Conservation (phyloP, 2,329 filamentous ascomycete species). For the Penicillium hesseltinei region DNA sequence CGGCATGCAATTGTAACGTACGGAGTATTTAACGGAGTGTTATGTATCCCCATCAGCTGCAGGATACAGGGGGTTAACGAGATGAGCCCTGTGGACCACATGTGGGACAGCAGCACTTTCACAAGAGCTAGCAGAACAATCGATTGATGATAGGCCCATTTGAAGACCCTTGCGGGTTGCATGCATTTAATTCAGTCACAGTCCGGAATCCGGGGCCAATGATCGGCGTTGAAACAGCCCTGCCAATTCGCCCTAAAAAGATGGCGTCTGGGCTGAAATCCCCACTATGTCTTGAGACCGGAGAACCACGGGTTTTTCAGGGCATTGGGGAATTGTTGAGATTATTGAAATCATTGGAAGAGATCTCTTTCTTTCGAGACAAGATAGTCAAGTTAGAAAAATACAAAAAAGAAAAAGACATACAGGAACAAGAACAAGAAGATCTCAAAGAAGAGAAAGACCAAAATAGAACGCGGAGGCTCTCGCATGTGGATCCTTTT, state of each 20-base stretch:
- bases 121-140: background rate
- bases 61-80: background rate
- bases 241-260: background rate
- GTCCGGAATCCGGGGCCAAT: background rate
- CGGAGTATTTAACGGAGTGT: background rate
- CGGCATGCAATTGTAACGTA: background rate
- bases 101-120: background rate
- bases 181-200: background rate
- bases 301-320: background rate
- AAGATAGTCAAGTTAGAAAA: background rate
- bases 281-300: constrained; percentile 3
- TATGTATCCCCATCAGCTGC: background rate
- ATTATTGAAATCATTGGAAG: too few relatives aligned
- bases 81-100: background rate
- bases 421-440: background rate
- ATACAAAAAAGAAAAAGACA: background rate
- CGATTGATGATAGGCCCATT: constrained; percentile 1
- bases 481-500: constrained; percentile 6
- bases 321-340: too few relatives aligned
- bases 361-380: background rate
- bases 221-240: background rate
- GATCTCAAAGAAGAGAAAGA: background rate
- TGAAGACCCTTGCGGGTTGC: constrained; percentile 2
- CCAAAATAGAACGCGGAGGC: constrained; percentile 3
- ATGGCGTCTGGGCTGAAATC: constrained; percentile 3